Percentiles rank a stretch among this genome's conserved stretches.
These are phyloP conservation scores for Pseudohyphozyma bogoriensis DNA, from an alignment of 768 basidiomycete species.

Conservation along the genomic window DNA sequence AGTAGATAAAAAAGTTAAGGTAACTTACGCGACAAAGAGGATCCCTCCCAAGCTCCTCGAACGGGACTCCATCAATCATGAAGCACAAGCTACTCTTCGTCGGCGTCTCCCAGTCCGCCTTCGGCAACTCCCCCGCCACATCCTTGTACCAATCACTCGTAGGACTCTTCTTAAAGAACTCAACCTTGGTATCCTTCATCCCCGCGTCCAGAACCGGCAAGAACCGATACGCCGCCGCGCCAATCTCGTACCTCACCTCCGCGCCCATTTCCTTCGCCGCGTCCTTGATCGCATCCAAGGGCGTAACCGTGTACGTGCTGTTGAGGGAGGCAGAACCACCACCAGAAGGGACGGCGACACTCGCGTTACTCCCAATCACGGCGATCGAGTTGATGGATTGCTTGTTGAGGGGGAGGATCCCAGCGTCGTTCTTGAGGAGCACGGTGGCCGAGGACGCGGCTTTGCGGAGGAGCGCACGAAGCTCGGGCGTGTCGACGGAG, in stretches of 20 bases:
- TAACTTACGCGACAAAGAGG: slow-evolving; percentile 9
- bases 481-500: slow-evolving; percentile 39
- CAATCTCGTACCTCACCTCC: slow-evolving; percentile 15
- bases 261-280: slow-evolving; percentile 32
- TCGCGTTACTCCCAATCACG: slow-evolving; percentile 37
- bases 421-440: slow-evolving; percentile 43
- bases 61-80: slow-evolving; percentile 21
- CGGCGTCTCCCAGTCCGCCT: neutral
- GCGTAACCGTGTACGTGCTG: slow-evolving; percentile 36
- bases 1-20: no score
- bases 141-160: neutral
- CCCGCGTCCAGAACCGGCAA: slow-evolving; percentile 22
- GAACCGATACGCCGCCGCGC: slow-evolving; percentile 22
- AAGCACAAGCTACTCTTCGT: slow-evolving; percentile 7
- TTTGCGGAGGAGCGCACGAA: slow-evolving; percentile 42
- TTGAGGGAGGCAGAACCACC: slow-evolving; percentile 39
- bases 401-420: slow-evolving; percentile 36
- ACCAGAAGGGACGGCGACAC: slow-evolving; percentile 33
- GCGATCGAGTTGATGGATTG: slow-evolving; percentile 26
- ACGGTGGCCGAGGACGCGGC: slow-evolving; percentile 43
- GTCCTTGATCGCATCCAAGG: slow-evolving; percentile 36
- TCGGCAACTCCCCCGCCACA: neutral
- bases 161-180: slow-evolving; percentile 21
- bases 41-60: neutral
- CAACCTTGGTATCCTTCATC: slow-evolving; percentile 12